Evolutionary conservation across 352 stramenopile genomes (phyloP), one percentile per base, ranked within the genome.

Genomic region (Lagenidium sp.): DNA sequence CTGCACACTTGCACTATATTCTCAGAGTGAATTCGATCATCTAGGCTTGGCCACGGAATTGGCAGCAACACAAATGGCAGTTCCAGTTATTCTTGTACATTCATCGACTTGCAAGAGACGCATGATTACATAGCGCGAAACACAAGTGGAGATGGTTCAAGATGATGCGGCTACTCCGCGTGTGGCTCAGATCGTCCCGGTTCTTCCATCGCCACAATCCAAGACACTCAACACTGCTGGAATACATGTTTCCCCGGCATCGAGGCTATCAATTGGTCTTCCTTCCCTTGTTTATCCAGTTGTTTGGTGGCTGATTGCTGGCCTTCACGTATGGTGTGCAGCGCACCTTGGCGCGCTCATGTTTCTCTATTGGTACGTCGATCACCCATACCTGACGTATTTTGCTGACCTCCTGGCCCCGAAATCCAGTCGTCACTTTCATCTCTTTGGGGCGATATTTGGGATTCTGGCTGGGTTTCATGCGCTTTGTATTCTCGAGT

Each of bases 301-400:
- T 35, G 23, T 44, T 4, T 55, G 48, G 48, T 13, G 42, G 4
- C 1, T 25, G 37, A 44, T 38, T n/a, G n/a, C 28, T 32, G 28
- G 28, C 13, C 13, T 49, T 1, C 12, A 34, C 16, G 6, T 49
- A 3, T 41, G 41, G 4, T 22, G 31, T 55, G 48, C 20, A 31
- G 40, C 25, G 3, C 50, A 10, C 52, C 48, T 23, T 57, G 20
- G 22, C 26, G 0, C n/a, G 5, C 2, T 41, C 43, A 10, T 38
- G 22, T 6, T 34, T 26, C 25, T 53, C 6, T 59, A 59, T n/a
- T 59, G 51, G 51, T 59, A 45, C 29, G 6, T 53, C 1, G 52
- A 44, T 4, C 52, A 60, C 18, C 52, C 52, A 20, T 55, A 60
- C 41, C 47, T 60, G 52, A 31, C 30, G 20, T 60, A 60, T 41